Base-by-base conservation (phyloP, 2,329 filamentous ascomycete species). In the Penicillium sp. region DNA sequence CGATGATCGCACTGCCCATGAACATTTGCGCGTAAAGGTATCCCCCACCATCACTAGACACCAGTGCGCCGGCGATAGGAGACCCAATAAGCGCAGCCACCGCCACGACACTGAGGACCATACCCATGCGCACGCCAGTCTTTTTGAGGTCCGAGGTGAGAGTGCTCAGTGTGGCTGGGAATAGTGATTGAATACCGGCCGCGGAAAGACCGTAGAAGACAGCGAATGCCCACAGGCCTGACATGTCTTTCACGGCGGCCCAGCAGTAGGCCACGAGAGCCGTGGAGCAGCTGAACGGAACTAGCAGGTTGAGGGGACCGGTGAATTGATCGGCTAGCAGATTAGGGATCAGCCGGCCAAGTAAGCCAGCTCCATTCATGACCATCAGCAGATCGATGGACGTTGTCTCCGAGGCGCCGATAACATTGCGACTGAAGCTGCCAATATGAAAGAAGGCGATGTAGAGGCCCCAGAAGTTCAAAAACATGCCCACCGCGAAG, bases 151-250 rank as follows among this genome's bases (percentile, higher is more conserved):
- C 74, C 0, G 68, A 68, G 0, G 74, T 78, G 41, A 80, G 62
- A 28, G 74, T 76, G 34, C 73, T 76, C 28, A 84, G 54, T 0
- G 75, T 77, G 0, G 81, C 79, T 0, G 84, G 83, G 51, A 86
- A 86, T 8, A 87, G 58, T 5, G 75, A 75, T 62, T 86, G 83
- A 32, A 86, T 77, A 0, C 73, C 80, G 0, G 80, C 81, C 0
- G 75, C 79, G 2, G 75, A 75, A 33, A 86, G 69, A 1, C 85
- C 85, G 54, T 84, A 86, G 40, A 83, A 70, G 0, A 73, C 66
- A 0, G 77, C 68, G 73, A 84, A 87, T 1, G 69, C 71, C 53
- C 84, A 86, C 18, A 87, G 64, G 0, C 75, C 74, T 0, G 64
- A 33, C 0, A 73, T 59, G 11, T 65, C 64, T 1, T 58, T 46